phyloP scores from a whole-genome alignment of 805 yeast species.

The Lipomyces sp. region DNA sequence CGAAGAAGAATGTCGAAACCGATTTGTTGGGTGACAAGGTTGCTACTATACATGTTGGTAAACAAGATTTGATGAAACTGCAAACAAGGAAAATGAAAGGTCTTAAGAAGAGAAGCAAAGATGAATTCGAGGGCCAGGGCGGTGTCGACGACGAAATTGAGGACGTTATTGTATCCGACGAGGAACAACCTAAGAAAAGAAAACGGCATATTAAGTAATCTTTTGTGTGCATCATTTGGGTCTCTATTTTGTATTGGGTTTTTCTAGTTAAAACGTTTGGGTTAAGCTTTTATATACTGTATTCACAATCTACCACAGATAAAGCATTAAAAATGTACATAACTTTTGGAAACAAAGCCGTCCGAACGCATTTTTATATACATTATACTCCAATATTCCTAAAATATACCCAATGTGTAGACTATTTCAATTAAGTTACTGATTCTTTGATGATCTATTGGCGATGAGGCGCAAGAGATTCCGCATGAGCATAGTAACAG shows the following conservation, averaged over 20 bases:
- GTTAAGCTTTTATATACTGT: not conserved
- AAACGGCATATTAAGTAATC: slow-evolving; percentile 1
- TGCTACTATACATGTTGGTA: slow-evolving; percentile 94
- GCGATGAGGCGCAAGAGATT: slow-evolving; percentile 81
- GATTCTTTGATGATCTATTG: slow-evolving; percentile 48
- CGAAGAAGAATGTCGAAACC: slow-evolving; percentile 84
- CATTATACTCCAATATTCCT: not conserved
- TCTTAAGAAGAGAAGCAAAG: slow-evolving; percentile 72
- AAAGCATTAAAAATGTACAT: not conserved
- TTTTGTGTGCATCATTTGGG: not conserved
- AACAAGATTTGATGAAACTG: slow-evolving; percentile 84
- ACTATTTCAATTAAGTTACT: not conserved
- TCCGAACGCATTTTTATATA: not conserved
- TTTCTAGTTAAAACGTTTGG: not conserved
- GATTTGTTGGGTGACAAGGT: slow-evolving; percentile 95
- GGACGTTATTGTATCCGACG: slow-evolving; percentile 28
- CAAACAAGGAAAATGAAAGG: slow-evolving; percentile 99
- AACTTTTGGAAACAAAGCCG: not conserved
- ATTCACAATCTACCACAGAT: not conserved
- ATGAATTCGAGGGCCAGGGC: slow-evolving; percentile 49
- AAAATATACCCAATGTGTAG: not conserved
- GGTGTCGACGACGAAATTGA: slow-evolving; percentile 42
- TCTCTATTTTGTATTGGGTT: not conserved
- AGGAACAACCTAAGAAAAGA: slow-evolving; percentile 27
- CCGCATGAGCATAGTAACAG: slow-evolving; percentile 91